phyloP scores from a whole-genome alignment of 2,329 filamentous ascomycete genomes.

The Ceratocystis diversiconidia region DNA sequence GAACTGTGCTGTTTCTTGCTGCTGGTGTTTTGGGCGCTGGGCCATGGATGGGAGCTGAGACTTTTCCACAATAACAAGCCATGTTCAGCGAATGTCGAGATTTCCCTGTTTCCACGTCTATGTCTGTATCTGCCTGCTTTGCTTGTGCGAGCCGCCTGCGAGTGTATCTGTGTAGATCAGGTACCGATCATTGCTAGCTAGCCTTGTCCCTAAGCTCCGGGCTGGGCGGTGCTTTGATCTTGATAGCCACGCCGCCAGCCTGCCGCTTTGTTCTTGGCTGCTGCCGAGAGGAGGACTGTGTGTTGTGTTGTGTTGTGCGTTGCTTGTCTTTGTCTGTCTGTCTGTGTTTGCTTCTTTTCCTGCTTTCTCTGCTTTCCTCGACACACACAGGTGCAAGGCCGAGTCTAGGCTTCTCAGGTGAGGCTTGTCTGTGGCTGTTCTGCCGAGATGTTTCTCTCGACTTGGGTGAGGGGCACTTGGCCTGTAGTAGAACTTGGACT shows the following conservation, averaged over 20 bases:
- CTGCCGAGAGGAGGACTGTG: too few relatives aligned
- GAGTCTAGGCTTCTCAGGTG: too few relatives aligned
- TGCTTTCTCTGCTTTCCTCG: neutral
- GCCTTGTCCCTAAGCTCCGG: neutral
- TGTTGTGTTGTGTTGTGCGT: neutral
- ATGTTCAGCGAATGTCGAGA: neutral
- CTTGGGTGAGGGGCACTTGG: too few relatives aligned
- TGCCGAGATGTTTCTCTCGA: too few relatives aligned
- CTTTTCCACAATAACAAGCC: too few relatives aligned
- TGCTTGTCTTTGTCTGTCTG: neutral
- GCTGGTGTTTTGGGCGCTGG: too few relatives aligned
- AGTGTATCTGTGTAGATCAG: neutral
- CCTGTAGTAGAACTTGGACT: too few relatives aligned
- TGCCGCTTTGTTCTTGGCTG: too few relatives aligned
- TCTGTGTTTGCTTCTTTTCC: neutral
- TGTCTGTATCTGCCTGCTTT: neutral
- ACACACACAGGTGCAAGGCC: too few relatives aligned
- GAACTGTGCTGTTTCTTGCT: too few relatives aligned
- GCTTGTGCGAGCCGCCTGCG: neutral
- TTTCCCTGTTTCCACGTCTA: neutral
- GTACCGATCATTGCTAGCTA: neutral
- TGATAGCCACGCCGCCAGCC: neutral
- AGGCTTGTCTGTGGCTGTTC: too few relatives aligned
- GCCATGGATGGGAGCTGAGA: too few relatives aligned
- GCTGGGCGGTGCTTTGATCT: neutral